Evolutionary conservation across 169 alveolate species (phyloP), one percentile per base, ranked within the genome.

Genomic region (Plasmodium blacklocki): DNA sequence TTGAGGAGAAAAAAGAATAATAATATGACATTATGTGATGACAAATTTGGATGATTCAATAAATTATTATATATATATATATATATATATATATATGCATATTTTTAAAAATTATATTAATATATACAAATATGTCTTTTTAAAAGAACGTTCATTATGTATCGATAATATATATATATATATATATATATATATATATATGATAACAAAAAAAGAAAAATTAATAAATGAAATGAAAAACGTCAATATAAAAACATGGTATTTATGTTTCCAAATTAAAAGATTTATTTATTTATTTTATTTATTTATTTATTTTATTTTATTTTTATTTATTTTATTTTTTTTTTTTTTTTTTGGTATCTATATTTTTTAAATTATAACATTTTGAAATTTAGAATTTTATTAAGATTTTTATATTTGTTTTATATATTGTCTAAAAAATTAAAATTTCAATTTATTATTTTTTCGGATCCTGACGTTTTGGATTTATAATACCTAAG

Each of bases 401-500:
- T 32, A 32, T 32, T 6, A 32, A 32, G 8, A 32, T 32, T 32
- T 32, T 32, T 32, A 32, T 5, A 9, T 32, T 32, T 32, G 5
- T 32, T 32, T 32, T 32, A 32, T 32, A 32, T 32, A 32, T 32
- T 32, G 8, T 32, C 9, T 32, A 32, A 32, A 32, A 32, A 32
- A 32, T 32, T 32, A 32, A 32, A 32, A 32, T 32, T 32, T 32
- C 21, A 32, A 49, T 14, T 49, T 52, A 43, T 9, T 7, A 49
- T 21, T 62, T 78, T 78, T 66, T 78, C 49, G 21, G 88, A 49
- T 29, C 50, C 67, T 6, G 80, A 12, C 58, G 72, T 49, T 54
- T 83, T 83, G 62, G 72, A 32, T 70, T 83, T 83, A 66, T 70
- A 83, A 73, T 83, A 83, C 66, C 91, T 83, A 59, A 83, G 32